These are phyloP conservation scores for Chaetoscypha palmicola DNA, from an alignment of 2,329 filamentous ascomycete species.

Conservation along the genomic window DNA sequence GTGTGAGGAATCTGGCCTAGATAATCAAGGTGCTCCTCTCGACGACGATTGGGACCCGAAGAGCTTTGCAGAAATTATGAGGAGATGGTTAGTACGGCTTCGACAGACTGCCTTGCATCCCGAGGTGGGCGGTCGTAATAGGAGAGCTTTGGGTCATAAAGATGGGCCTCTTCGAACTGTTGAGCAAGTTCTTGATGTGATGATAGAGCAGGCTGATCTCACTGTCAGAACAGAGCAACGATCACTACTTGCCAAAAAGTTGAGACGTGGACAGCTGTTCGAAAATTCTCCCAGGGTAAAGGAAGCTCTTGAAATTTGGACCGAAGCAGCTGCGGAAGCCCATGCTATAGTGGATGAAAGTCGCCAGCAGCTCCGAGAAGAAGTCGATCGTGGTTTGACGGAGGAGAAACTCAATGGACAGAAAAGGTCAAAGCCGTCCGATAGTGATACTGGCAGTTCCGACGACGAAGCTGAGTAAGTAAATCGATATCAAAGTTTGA, in stretches of 20 bases:
- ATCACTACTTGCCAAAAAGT: constrained; percentile 51
- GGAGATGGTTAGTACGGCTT: constrained; percentile 66
- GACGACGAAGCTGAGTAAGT: constrained; percentile 29
- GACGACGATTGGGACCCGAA: constrained; percentile 63
- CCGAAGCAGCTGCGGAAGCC: constrained; percentile 45
- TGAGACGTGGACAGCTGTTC: constrained; percentile 69
- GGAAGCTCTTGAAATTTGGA: constrained; percentile 66
- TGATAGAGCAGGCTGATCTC: constrained; percentile 80
- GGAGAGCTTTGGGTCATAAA: constrained; percentile 54
- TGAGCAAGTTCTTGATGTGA: constrained; percentile 77
- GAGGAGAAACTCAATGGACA: constrained; percentile 25
- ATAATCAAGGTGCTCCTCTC: constrained; percentile 55
- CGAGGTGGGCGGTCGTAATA: constrained; percentile 64
- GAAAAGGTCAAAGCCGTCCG: background rate
- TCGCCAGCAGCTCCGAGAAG: constrained; percentile 51
- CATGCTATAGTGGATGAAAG: constrained; percentile 52
- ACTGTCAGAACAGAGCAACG: constrained; percentile 63
- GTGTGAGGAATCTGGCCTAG: constrained; percentile 61
- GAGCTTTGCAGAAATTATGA: constrained; percentile 61
- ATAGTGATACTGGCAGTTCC: constrained; percentile 13
- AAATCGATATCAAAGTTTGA: too few relatives aligned
- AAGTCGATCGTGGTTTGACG: constrained; percentile 32
- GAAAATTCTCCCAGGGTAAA: constrained; percentile 65
- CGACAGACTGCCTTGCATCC: constrained; percentile 83
- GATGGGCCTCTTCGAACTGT: constrained; percentile 70